phyloP scores from a whole-genome alignment of 768 basidiomycete species.

The Pleurotus citrinopileatus region DNA sequence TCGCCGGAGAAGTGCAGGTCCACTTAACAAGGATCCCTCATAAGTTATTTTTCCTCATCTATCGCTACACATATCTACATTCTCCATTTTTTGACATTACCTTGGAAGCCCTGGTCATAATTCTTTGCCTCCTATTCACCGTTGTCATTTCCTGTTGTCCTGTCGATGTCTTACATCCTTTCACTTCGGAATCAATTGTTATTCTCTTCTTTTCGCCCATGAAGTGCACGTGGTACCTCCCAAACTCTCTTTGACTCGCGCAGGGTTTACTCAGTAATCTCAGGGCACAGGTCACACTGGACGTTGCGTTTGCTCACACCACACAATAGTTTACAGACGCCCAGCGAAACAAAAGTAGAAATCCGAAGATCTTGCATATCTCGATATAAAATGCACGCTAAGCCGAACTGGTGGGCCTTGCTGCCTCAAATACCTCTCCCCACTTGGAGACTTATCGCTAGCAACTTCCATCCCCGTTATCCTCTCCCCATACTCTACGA shows the following conservation, averaged over 20 bases:
- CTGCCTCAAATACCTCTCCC: constrained; percentile 1
- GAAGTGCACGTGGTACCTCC: background rate
- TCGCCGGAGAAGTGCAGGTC: constrained; percentile 4
- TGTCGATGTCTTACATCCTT: constrained; percentile 7
- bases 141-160: constrained; percentile 7
- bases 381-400: constrained; percentile 11
- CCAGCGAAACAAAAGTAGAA: constrained; percentile 8
- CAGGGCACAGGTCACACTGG: constrained; percentile 6
- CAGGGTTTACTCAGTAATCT: background rate
- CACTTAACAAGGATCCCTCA: background rate
- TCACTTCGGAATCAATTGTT: constrained; percentile 9
- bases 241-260: constrained; percentile 5
- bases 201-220: constrained; percentile 10
- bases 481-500: background rate
- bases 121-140: background rate
- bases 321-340: constrained; percentile 9
- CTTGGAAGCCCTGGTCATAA: background rate
- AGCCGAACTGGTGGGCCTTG: background rate
- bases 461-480: constrained; percentile 1
- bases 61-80: background rate
- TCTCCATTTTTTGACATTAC: constrained; percentile 4
- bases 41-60: background rate
- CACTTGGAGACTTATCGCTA: background rate
- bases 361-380: constrained; percentile 7
- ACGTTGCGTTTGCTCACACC: constrained; percentile 1